These are phyloP conservation scores for Pulveroboletus sp. DNA, from an alignment of 768 basidiomycete genomes.

Conservation along the genomic window DNA sequence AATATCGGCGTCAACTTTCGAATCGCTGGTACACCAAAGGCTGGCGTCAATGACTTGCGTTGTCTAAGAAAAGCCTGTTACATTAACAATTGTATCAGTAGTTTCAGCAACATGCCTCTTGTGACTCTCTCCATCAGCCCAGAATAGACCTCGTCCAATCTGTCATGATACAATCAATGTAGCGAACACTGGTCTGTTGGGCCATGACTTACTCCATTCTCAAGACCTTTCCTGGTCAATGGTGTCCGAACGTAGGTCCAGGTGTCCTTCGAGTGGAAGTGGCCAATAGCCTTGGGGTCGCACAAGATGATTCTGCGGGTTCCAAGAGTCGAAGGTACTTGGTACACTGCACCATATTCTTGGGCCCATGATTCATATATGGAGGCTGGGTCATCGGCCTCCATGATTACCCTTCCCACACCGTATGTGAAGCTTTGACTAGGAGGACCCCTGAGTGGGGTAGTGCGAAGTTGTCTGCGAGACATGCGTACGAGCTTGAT, in stretches of 20 bases:
- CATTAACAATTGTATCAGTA: not conserved
- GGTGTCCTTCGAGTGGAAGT: constrained; percentile 7
- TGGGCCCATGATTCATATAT: constrained; percentile 20
- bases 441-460: constrained; percentile 17
- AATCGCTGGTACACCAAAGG: too few species aligned
- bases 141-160: constrained; percentile 30
- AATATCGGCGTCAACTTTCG: too few species aligned
- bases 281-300: constrained; percentile 37
- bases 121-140: constrained; percentile 41
- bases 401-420: constrained; percentile 4
- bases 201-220: constrained; percentile 7
- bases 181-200: too few species aligned
- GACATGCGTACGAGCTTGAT: not conserved
- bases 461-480: constrained; percentile 8
- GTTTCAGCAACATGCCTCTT: constrained; percentile 27
- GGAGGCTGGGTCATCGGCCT: constrained; percentile 1
- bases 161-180: not conserved
- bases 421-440: constrained; percentile 15
- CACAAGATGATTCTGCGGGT: constrained; percentile 20
- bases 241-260: constrained; percentile 40
- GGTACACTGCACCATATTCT: constrained; percentile 14
- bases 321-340: constrained; percentile 13
- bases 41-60: too few species aligned
- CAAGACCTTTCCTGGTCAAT: constrained; percentile 33
- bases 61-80: not conserved